phyloP scores from a whole-genome alignment of 2,329 filamentous ascomycete genomes.

The Teratosphaeria zuluensis region DNA sequence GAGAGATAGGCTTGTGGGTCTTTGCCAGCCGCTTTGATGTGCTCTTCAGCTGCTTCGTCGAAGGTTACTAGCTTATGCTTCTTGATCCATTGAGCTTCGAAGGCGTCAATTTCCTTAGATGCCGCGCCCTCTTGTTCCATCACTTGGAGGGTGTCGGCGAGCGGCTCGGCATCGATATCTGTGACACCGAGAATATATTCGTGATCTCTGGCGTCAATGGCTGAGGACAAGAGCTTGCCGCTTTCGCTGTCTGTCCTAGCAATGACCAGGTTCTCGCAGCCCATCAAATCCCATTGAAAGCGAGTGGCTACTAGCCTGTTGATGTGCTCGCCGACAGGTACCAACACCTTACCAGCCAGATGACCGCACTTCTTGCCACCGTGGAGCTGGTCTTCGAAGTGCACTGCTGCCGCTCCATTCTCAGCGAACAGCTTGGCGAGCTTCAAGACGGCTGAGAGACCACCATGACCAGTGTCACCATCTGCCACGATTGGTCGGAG shows the following conservation, averaged over 20 bases:
- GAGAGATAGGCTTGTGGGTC: conserved; percentile 19
- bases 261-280: conserved; percentile 86
- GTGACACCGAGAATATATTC: conserved; percentile 89
- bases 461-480: conserved; percentile 89
- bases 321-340: conserved; percentile 90
- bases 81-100: conserved; percentile 83
- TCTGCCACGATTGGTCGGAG: conserved; percentile 91
- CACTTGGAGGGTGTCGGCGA: conserved; percentile 78
- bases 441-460: conserved; percentile 85
- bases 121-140: conserved; percentile 77
- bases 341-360: conserved; percentile 88
- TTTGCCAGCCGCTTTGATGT: conserved; percentile 25
- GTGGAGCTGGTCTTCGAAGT: conserved; percentile 96
- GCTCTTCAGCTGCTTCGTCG: conserved; percentile 57
- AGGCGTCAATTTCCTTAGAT: conserved; percentile 72
- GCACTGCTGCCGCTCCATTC: conserved; percentile 89
- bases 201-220: conserved; percentile 88
- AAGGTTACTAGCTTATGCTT: conserved; percentile 77
- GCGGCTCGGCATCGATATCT: conserved; percentile 61
- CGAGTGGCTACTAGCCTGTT: conserved; percentile 84
- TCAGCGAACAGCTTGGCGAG: conserved; percentile 96
- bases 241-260: conserved; percentile 94
- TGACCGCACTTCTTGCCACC: conserved; percentile 98
- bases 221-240: conserved; percentile 78
- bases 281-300: conserved; percentile 99